These are phyloP conservation scores for Urochloa ruziziensis DNA, from an alignment of 176 grass and related monocot species.

Conservation along the genomic window DNA sequence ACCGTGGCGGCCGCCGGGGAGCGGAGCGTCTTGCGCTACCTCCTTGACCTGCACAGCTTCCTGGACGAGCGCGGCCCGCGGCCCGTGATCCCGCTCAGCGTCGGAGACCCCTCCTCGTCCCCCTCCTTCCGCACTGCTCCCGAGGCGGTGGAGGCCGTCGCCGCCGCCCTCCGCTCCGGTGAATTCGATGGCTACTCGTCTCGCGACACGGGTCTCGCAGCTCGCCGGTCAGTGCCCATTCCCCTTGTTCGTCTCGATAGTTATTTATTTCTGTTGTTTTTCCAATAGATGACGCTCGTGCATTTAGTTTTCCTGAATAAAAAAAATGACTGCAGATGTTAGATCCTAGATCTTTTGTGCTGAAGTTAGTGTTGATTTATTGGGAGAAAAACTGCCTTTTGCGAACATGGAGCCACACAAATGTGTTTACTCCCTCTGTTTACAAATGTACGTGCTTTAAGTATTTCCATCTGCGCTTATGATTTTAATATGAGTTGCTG, in stretches of 20 bases:
- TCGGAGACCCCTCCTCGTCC: conserved; percentile 51
- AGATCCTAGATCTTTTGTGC: no score
- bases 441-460: no score
- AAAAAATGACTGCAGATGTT: no score
- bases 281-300: no score
- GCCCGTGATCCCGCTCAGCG: conserved; percentile 39
- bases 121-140: conserved; percentile 44
- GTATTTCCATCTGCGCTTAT: no score
- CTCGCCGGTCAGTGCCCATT: conserved; percentile 33
- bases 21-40: conserved; percentile 20
- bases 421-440: no score
- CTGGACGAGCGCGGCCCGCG: conserved; percentile 41
- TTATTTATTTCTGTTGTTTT: no score
- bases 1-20: conserved; percentile 23
- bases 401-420: no score
- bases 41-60: conserved; percentile 28
- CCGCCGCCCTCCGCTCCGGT: conserved; percentile 38
- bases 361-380: no score
- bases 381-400: no score
- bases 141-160: conserved; percentile 44
- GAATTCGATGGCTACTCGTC: conserved; percentile 42
- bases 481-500: no score
- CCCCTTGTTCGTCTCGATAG: background rate
- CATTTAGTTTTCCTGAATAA: no score
- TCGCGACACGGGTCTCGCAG: background rate